Evolutionary conservation across 2,329 filamentous ascomycete genomes (phyloP).

Genomic region (Pseudogymnoascus sp.): DNA sequence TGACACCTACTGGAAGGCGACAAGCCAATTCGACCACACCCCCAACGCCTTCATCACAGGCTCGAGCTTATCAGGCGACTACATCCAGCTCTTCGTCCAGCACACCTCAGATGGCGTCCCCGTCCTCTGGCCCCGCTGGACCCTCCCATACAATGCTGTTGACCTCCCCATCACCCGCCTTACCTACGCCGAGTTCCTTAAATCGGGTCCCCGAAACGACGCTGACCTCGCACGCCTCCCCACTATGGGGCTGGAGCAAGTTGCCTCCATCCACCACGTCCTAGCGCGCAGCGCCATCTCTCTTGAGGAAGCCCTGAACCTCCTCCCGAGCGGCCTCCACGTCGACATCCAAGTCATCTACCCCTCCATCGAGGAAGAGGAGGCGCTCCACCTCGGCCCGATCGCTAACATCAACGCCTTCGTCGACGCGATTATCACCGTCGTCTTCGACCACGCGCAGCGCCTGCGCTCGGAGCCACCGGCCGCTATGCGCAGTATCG

Average conservation of each 20-base stretch:
- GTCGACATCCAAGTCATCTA: constrained; percentile 90
- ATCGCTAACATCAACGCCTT: constrained; percentile 78
- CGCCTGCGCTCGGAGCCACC: constrained; percentile 55
- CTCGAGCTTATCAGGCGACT: constrained; percentile 92
- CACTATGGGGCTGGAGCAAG: constrained; percentile 41
- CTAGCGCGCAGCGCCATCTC: constrained; percentile 72
- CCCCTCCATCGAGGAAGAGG: constrained; percentile 68
- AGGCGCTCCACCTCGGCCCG: constrained; percentile 59
- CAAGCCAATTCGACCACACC: constrained; percentile 80
- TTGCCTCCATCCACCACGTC: constrained; percentile 61
- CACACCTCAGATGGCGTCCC: constrained; percentile 81
- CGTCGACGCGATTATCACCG: constrained; percentile 71
- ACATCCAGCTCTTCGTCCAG: constrained; percentile 85
- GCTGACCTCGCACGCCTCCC: constrained; percentile 37
- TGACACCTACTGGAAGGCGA: constrained; percentile 98
- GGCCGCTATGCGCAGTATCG: constrained; percentile 72
- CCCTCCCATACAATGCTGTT: constrained; percentile 64
- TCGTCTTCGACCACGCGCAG: constrained; percentile 88
- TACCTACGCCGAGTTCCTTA: constrained; percentile 62
- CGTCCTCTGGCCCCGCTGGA: constrained; percentile 81
- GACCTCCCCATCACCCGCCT: constrained; percentile 76
- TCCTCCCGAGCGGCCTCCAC: constrained; percentile 72
- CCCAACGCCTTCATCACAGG: constrained; percentile 85
- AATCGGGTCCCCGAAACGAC: constrained; percentile 26
- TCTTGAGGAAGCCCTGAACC: constrained; percentile 64